These are phyloP conservation scores for Capsicum chinense DNA, from an alignment of 257 asterid species.

Conservation along the genomic window DNA sequence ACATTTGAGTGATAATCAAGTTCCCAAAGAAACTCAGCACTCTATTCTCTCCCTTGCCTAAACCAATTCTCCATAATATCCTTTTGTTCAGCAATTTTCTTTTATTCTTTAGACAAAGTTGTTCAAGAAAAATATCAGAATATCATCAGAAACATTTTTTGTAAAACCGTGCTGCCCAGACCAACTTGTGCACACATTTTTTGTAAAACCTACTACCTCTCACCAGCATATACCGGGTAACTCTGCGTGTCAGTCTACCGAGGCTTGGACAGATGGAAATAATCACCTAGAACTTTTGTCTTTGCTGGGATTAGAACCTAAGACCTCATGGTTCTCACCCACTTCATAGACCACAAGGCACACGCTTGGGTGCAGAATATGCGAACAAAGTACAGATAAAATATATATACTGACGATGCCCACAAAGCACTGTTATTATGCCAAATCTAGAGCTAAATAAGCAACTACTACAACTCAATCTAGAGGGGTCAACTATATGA, in stretches of 20 bases:
- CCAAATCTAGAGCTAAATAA: background rate
- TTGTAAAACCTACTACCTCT: no score
- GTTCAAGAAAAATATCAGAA: background rate
- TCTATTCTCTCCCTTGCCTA: background rate
- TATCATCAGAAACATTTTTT: background rate
- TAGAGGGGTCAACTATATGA: background rate
- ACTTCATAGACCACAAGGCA: no score
- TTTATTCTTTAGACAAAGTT: background rate
- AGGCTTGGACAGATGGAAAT: no score
- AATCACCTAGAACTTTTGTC: no score
- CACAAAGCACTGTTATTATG: background rate
- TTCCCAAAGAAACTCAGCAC: background rate
- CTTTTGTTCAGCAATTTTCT: background rate
- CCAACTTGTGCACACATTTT: no score
- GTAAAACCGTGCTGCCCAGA: no score
- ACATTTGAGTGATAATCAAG: background rate
- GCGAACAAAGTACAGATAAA: background rate
- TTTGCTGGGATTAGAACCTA: no score
- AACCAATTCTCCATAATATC: background rate
- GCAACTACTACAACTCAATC: background rate
- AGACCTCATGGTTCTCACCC: no score
- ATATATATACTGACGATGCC: background rate
- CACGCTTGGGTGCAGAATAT: no score
- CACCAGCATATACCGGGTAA: no score
- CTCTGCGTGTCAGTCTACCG: no score